Percentiles rank a stretch among this genome's conserved stretches.
Conservation (phyloP, 2,329 filamentous ascomycete genomes). For the Fusarium dimerum region DNA sequence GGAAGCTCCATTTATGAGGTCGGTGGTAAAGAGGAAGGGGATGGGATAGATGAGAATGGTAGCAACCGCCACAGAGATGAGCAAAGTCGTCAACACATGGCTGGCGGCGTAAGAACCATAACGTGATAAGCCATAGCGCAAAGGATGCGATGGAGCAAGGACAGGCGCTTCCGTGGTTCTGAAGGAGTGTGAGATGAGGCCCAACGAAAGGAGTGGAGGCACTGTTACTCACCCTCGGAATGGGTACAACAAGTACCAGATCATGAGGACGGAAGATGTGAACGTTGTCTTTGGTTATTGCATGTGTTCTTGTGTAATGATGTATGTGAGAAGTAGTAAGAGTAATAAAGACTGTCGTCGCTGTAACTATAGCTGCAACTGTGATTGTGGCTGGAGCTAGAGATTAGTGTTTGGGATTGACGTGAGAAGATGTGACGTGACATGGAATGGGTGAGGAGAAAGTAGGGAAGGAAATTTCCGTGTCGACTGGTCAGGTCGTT, state of each 20-base stretch:
- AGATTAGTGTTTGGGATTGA: slow-evolving; percentile 13
- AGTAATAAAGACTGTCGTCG: slow-evolving; percentile 2
- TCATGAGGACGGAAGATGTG: slow-evolving; percentile 50
- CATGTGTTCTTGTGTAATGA: slow-evolving; percentile 17
- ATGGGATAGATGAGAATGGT: slow-evolving; percentile 73
- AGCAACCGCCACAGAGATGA: slow-evolving; percentile 72
- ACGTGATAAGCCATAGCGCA: slow-evolving; percentile 64
- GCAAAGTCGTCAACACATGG: slow-evolving; percentile 72
- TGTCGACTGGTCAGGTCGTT: neutral
- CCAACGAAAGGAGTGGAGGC: slow-evolving; percentile 14
- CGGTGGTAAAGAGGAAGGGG: slow-evolving; percentile 72
- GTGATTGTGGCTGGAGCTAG: slow-evolving; percentile 8
- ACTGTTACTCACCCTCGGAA: slow-evolving; percentile 66
- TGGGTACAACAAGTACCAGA: slow-evolving; percentile 78
- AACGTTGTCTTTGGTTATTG: slow-evolving; percentile 18
- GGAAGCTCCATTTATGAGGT: slow-evolving; percentile 70
- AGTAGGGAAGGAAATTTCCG: slow-evolving; percentile 23
- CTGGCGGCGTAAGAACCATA: slow-evolving; percentile 71
- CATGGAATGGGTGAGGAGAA: slow-evolving; percentile 20
- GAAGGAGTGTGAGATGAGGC: slow-evolving; percentile 20
- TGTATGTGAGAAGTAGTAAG: slow-evolving; percentile 5
- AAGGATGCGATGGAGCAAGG: slow-evolving; percentile 63
- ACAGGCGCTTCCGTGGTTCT: slow-evolving; percentile 75
- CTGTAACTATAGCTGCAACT: slow-evolving; percentile 4
- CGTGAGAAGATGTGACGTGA: slow-evolving; percentile 21